Evolutionary conservation across 2,329 filamentous ascomycete species (phyloP).

Genomic region (Paecilomyces dactylethromorphus): DNA sequence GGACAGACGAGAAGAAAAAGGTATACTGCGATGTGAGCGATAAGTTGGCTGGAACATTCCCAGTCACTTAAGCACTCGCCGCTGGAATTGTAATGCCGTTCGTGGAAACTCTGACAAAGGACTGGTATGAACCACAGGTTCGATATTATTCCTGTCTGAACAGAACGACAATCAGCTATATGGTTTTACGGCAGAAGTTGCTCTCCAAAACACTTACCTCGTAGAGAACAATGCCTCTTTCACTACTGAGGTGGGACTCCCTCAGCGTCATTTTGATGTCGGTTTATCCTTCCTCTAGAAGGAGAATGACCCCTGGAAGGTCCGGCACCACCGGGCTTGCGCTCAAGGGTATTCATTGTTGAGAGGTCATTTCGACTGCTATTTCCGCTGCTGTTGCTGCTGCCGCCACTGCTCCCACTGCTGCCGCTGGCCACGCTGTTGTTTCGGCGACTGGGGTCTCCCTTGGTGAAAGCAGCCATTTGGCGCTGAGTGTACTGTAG

Average conservation of each 20-base stretch:
- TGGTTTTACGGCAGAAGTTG: background rate
- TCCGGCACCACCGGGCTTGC: conserved; percentile 13
- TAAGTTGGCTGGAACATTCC: background rate
- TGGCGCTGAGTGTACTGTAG: conserved; percentile 31
- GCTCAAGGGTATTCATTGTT: conserved; percentile 12
- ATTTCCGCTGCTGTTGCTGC: conserved; percentile 1
- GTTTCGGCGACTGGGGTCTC: conserved; percentile 12
- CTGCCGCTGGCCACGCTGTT: conserved; percentile 16
- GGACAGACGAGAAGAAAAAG: background rate
- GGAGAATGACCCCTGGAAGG: conserved; percentile 8
- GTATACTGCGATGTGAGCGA: background rate
- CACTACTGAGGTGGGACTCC: background rate
- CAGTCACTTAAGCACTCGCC: background rate
- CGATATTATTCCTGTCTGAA: background rate
- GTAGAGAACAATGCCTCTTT: background rate
- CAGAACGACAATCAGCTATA: background rate
- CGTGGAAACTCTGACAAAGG: background rate
- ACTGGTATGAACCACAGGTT: background rate
- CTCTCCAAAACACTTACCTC: background rate
- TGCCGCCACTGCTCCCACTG: conserved; percentile 20
- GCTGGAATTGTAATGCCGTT: background rate
- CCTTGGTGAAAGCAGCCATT: conserved; percentile 25
- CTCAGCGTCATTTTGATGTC: background rate
- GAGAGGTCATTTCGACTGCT: conserved; percentile 19
- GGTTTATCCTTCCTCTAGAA: background rate